phyloP scores from a whole-genome alignment of 2,329 filamentous ascomycete species.

The Colletotrichum magnum region DNA sequence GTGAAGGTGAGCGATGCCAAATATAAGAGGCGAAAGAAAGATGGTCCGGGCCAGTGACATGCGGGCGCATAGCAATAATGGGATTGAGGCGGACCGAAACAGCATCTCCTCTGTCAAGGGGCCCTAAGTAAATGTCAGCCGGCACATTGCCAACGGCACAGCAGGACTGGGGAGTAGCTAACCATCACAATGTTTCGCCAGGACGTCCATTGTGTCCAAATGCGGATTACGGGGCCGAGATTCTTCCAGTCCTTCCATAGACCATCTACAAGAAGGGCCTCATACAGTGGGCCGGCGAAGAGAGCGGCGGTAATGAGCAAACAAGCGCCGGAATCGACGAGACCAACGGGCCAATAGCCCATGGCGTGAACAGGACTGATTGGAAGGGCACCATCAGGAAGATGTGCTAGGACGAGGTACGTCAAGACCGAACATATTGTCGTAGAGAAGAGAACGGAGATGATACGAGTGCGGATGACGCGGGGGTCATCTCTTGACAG shows the following conservation, averaged over 20 bases:
- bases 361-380: constrained; percentile 76
- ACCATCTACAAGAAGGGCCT: constrained; percentile 80
- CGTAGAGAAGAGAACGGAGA: constrained; percentile 84
- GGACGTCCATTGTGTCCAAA: constrained; percentile 81
- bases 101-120: constrained; percentile 94
- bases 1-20: constrained; percentile 93
- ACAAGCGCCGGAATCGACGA: constrained; percentile 73
- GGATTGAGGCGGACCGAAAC: constrained; percentile 89
- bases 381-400: constrained; percentile 60
- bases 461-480: constrained; percentile 88
- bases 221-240: constrained; percentile 67
- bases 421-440: constrained; percentile 76
- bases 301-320: constrained; percentile 82
- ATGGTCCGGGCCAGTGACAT: constrained; percentile 72
- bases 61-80: constrained; percentile 82
- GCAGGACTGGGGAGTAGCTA: constrained; percentile 53
- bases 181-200: constrained; percentile 92
- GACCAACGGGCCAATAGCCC: constrained; percentile 84
- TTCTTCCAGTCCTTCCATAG: constrained; percentile 76
- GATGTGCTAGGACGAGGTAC: constrained; percentile 69
- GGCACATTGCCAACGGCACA: background rate
- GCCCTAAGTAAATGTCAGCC: constrained; percentile 64
- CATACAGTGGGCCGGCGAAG: constrained; percentile 88
- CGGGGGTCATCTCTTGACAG: constrained; percentile 89
- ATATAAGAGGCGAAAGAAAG: constrained; percentile 88